Evolutionary conservation across 2,329 filamentous ascomycete species (phyloP).

Genomic region (Pseudofabraea citricarpa): DNA sequence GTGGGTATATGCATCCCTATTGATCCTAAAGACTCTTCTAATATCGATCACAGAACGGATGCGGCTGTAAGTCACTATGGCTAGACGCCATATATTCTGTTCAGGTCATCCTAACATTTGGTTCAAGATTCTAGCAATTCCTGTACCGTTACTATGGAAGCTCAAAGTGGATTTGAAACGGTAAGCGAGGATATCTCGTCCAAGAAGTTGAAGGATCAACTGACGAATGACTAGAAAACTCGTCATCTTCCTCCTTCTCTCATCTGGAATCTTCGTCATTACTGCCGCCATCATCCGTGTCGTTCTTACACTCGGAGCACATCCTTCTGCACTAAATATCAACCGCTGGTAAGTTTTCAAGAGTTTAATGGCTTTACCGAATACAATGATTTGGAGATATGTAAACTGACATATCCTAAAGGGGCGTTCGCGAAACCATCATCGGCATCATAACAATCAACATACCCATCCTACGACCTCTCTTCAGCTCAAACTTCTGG

Average conservation of each 20-base stretch:
- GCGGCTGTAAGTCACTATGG: slow-evolving; percentile 1
- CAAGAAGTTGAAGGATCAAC: no score
- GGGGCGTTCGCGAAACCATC: slow-evolving; percentile 18
- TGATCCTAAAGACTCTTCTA: not conserved
- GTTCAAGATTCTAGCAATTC: slow-evolving; percentile 7
- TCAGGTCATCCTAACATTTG: not conserved
- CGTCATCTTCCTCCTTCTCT: slow-evolving; percentile 9
- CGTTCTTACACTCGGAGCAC: slow-evolving; percentile 15
- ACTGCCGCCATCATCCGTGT: slow-evolving; percentile 11
- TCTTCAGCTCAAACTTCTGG: slow-evolving; percentile 16
- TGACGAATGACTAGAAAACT: no score
- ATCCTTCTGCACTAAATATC: slow-evolving; percentile 28
- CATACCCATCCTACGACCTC: slow-evolving; percentile 14
- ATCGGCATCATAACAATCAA: slow-evolving; percentile 18
- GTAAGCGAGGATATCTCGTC: no score
- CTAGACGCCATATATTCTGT: no score
- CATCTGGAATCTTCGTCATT: slow-evolving; percentile 12
- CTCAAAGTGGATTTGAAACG: slow-evolving; percentile 5
- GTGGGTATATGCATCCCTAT: slow-evolving; percentile 1
- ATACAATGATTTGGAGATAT: not conserved
- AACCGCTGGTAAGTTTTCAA: slow-evolving; percentile 16
- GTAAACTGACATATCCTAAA: not conserved
- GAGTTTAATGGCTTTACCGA: not conserved
- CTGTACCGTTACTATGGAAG: slow-evolving; percentile 9
- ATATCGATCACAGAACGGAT: slow-evolving; percentile 3